Evolutionary conservation across 2,329 filamentous ascomycete species (phyloP).

Genomic region (Penicillium decumbens): DNA sequence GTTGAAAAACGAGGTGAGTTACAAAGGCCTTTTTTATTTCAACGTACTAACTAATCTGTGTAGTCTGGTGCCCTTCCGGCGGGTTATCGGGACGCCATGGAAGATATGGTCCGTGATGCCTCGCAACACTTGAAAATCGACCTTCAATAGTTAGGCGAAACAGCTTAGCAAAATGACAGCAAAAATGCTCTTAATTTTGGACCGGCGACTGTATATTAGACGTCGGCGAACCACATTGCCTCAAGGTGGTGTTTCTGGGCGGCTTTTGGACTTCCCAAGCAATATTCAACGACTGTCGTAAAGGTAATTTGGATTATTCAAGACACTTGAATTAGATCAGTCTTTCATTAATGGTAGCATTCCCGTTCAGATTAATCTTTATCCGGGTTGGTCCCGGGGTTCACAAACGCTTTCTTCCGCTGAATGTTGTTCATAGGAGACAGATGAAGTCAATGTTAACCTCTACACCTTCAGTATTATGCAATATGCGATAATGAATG

Average conservation of each 20-base stretch:
- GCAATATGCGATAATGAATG: background rate
- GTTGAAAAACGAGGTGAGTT: slow-evolving; percentile 38
- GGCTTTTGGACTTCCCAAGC: background rate
- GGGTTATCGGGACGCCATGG: slow-evolving; percentile 26
- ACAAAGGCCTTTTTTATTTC: background rate
- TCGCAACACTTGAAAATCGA: slow-evolving; percentile 17
- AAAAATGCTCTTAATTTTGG: background rate
- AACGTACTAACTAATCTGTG: slow-evolving; percentile 7
- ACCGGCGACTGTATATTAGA: background rate
- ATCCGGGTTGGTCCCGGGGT: too few species aligned
- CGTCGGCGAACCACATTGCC: background rate
- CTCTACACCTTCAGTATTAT: too few species aligned
- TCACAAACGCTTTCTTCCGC: too few species aligned
- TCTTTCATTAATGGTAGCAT: too few species aligned
- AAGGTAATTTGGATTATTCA: too few species aligned
- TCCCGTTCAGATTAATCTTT: too few species aligned
- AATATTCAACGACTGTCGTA: too few species aligned
- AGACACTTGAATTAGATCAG: too few species aligned
- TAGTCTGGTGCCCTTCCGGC: slow-evolving; percentile 30
- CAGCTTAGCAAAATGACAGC: background rate
- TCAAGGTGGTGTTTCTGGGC: background rate
- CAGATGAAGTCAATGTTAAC: too few species aligned
- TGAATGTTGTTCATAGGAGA: background rate
- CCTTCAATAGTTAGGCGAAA: background rate
- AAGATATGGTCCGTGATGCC: slow-evolving; percentile 28